phyloP scores from a whole-genome alignment of 225 moss, liverwort and hornwort genomes.

The Rhytidiadelphus loreus region DNA sequence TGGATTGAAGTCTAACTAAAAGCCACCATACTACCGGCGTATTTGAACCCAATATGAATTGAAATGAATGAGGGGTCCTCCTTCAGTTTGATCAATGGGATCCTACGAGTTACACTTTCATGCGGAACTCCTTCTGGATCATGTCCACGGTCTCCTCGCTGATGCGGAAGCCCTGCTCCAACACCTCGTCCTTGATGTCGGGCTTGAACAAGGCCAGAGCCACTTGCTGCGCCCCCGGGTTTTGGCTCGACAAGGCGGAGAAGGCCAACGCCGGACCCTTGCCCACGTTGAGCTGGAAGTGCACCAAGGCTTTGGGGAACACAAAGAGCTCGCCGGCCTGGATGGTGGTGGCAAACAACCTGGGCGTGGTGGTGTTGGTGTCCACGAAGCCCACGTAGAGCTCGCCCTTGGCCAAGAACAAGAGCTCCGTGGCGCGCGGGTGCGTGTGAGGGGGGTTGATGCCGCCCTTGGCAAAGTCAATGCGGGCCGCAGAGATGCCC shows the following conservation, averaged over 20 bases:
- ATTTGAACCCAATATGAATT: no score
- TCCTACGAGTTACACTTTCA: no score
- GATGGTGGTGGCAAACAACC: not conserved
- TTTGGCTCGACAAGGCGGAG: not conserved
- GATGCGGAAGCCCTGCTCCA: not conserved
- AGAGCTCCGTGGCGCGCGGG: not conserved
- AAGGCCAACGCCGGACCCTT: not conserved
- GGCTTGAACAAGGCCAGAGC: not conserved
- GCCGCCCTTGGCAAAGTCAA: not conserved
- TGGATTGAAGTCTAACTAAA: no score
- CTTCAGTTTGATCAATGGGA: no score
- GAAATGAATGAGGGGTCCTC: no score
- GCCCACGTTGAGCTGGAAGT: not conserved
- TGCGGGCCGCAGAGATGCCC: not conserved
- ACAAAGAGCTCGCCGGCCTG: not conserved
- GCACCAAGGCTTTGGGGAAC: not conserved
- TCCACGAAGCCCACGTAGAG: not conserved
- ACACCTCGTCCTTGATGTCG: not conserved
- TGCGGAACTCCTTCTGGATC: not conserved
- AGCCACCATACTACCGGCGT: no score
- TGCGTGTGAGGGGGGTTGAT: not conserved
- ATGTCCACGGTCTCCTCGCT: not conserved
- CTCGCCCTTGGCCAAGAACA: not conserved
- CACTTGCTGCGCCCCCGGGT: not conserved
- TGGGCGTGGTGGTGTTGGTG: not conserved